phyloP scores from a whole-genome alignment of 139 green algal species.

The Pleodorina starrii region DNA sequence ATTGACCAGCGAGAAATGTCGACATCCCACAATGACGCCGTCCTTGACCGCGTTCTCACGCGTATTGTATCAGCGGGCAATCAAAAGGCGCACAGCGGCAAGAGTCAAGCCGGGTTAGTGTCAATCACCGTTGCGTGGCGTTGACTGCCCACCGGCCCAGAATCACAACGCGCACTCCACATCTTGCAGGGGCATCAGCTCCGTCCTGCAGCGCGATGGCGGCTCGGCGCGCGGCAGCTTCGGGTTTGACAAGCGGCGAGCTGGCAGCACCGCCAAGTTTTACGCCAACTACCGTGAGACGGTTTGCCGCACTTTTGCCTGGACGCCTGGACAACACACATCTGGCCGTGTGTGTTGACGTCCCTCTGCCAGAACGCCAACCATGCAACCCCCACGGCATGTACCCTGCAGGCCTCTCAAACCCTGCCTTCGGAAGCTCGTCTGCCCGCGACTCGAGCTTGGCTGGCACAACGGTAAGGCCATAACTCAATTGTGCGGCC shows the following conservation, averaged over 20 bases:
- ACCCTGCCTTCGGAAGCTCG: constrained; percentile 3
- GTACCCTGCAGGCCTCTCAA: background rate
- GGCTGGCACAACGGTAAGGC: constrained; percentile 15
- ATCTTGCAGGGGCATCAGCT: background rate
- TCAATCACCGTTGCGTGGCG: background rate
- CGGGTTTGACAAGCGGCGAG: background rate
- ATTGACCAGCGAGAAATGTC: constrained; percentile 31
- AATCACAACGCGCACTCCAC: background rate
- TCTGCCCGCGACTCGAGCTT: constrained; percentile 1
- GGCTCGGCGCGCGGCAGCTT: background rate
- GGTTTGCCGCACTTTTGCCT: background rate
- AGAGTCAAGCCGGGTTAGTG: background rate
- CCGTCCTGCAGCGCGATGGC: background rate
- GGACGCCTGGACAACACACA: no score
- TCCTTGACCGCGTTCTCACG: constrained; percentile 26
- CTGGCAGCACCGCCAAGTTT: background rate
- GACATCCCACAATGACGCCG: constrained; percentile 3
- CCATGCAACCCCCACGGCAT: no score
- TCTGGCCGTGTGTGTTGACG: no score
- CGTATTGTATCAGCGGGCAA: constrained; percentile 14
- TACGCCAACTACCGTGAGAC: constrained; percentile 3
- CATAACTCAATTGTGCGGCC: no score
- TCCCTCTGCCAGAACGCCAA: no score
- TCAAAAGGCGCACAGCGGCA: background rate
- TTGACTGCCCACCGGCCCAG: background rate